Evolutionary conservation across 2,329 filamentous ascomycete genomes (phyloP).

Genomic region (Aspergillus hiratsukae): DNA sequence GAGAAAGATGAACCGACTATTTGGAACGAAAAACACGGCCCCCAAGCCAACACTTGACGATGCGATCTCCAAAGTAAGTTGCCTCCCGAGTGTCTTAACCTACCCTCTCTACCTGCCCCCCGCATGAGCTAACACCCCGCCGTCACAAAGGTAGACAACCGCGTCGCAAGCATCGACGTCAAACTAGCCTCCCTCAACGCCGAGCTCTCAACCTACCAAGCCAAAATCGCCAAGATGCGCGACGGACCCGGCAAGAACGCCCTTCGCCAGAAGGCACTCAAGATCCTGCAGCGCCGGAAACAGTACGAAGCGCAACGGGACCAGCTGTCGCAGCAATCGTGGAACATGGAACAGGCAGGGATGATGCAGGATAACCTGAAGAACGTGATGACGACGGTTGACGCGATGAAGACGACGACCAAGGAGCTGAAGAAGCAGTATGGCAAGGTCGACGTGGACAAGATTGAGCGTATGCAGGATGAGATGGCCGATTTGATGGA

Average conservation of each 20-base stretch:
- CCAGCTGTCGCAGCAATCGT: constrained; percentile 87
- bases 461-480: constrained; percentile 96
- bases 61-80: constrained; percentile 71
- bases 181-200: constrained; percentile 90
- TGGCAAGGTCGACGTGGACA: constrained; percentile 93
- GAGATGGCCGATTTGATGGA: constrained; percentile 99
- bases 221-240: constrained; percentile 85
- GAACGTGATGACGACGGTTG: constrained; percentile 97
- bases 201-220: constrained; percentile 82
- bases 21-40: constrained; percentile 78
- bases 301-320: constrained; percentile 92
- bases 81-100: neutral
- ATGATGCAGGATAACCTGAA: constrained; percentile 99
- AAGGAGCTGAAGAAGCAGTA: constrained; percentile 92
- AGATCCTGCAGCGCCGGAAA: constrained; percentile 87
- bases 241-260: constrained; percentile 91
- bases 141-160: constrained; percentile 62
- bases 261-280: constrained; percentile 89
- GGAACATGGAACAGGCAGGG: constrained; percentile 98
- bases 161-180: constrained; percentile 83
- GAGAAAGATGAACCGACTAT: constrained; percentile 83
- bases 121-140: constrained; percentile 3
- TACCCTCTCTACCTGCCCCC: constrained; percentile 1
- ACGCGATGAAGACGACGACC: constrained; percentile 95
- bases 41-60: constrained; percentile 84